Evolutionary conservation across 2,329 filamentous ascomycete genomes (phyloP).

Genomic region (Aspergillus caelatus): DNA sequence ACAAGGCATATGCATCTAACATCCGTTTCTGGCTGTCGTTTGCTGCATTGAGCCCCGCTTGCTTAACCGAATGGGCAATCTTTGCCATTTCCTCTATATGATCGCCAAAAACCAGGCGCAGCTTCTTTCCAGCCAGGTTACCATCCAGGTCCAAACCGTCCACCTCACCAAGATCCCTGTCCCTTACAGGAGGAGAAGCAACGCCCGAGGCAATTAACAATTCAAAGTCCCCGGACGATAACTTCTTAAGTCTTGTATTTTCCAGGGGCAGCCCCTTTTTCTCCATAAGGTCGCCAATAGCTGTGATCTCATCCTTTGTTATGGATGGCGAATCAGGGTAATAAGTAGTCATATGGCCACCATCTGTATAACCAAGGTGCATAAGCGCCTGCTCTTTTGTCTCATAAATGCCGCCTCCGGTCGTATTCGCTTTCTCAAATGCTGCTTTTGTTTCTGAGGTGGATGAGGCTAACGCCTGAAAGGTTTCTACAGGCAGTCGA

Average conservation of each 20-base stretch:
- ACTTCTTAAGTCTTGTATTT: constrained; percentile 76
- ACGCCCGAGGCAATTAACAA: constrained; percentile 73
- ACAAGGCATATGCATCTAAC: constrained; percentile 73
- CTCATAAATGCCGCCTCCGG: constrained; percentile 70
- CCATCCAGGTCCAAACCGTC: constrained; percentile 65
- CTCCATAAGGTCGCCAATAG: constrained; percentile 72
- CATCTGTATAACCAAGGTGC: constrained; percentile 74
- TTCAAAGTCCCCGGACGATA: constrained; percentile 65
- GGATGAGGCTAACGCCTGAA: constrained; percentile 66
- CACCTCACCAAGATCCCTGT: constrained; percentile 70
- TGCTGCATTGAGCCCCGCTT: constrained; percentile 68
- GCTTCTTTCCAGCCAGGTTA: constrained; percentile 65
- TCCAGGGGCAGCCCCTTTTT: constrained; percentile 71
- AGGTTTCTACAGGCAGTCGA: constrained; percentile 64
- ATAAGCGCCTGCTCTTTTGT: constrained; percentile 65
- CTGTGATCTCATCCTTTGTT: constrained; percentile 73
- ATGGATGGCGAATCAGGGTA: constrained; percentile 77
- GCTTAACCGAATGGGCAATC: constrained; percentile 66
- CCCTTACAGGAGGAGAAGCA: constrained; percentile 60
- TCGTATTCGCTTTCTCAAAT: constrained; percentile 64
- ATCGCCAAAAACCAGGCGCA: constrained; percentile 76
- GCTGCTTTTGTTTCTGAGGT: constrained; percentile 62
- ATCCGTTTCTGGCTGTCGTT: constrained; percentile 76
- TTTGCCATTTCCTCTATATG: constrained; percentile 70
- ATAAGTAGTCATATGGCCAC: constrained; percentile 78